Evolutionary conservation across 2,329 filamentous ascomycete species (phyloP), one percentile per base, ranked within the genome.

Genomic region (Venturia pyrina): DNA sequence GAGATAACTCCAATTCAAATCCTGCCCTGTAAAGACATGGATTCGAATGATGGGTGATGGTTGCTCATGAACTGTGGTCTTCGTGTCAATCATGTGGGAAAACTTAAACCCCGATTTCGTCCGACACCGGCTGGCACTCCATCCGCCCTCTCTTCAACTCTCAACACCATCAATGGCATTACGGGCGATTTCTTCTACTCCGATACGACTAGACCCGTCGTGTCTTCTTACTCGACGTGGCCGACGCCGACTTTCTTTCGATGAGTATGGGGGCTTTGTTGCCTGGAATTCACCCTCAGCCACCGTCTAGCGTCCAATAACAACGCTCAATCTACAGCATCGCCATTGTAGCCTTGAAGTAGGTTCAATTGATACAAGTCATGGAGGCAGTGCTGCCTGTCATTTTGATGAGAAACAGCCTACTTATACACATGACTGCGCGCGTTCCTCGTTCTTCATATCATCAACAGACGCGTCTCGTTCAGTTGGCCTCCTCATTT

Each of bases 401-500:
- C 21, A 43, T 21, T 21, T 3, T 28, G n/a, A 44, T 11, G 11
- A 43, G 28, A 15, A 28, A 28, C 6, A 15, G 5, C 21, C 37
- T 62, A 62, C 60, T 62, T 62, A 62, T 11, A 46, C 60, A 62
- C 60, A 43, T 62, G 60, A 62, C 37, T 62, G 37, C 60, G 60
- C 43, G 60, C 60, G 40, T 62, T 46, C 13, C 28, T 43, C 60
- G 37, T 40, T 28, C 17, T 40, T 21, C 24, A 40, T 21, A 41
- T 61, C 24, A 15, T 19, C 57, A 61, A 24, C 57, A 61, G 40
- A 21, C 57, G 40, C 57, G 57, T 61, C 13, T 17, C 57, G 57
- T 61, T 21, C 34, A 61, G n/a, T 48, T 61, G 24, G 40, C 34
- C 7, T 40, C 21, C 60, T 62, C 57, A 40, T 53, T 15, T 28